Base-by-base conservation (phyloP, 208 protist species). In the Ichthyophonus hoferi region DNA sequence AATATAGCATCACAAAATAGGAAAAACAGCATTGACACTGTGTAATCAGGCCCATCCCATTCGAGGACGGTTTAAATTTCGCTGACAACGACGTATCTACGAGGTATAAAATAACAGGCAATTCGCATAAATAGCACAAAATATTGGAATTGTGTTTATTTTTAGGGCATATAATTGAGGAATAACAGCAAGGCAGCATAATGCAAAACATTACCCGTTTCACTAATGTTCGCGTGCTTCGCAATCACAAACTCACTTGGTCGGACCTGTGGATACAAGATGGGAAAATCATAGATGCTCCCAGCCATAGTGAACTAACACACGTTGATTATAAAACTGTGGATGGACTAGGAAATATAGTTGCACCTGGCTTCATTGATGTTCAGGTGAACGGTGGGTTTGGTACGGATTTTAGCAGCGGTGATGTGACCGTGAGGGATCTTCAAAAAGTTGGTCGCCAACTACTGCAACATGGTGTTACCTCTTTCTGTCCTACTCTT, bases 341-440 rank as follows among this genome's bases (percentile, higher is more conserved):
- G 1, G 83, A 91, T 35, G 79, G 84, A 34, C 12, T 67, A 17
- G 89, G 89, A 17, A 12, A 35, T 35, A 78, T 91, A 14, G 33
- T 91, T 7, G 50, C 77, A 31, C 89, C 89, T 40, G 89, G 89
- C 1, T 91, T 91, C 42, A 91, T 91, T 77, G 89, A 91, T 35
- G 33, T 91, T 0, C 89, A 91, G 67, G 12, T 90, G 17, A 87
- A 88, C 34, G 81, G 81, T 17, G 79, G 14, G 2, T 90, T 88
- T 40, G 89, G 89, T 39, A 77, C 88, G 1, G 89, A 91, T 85
- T 91, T 91, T 40, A 39, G 78, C 1, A 58, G 87, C 79, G 2
- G 2, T 1, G 33, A 37, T 3, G 1, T 38, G 1, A 33, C 81
- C 1, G 37, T 42, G 1, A n/a, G 38, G 2, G 83, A 82, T 50